Evolutionary conservation across 1,284 basidiomycete species (phyloP).

Genomic region (Volvariella volvacea): DNA sequence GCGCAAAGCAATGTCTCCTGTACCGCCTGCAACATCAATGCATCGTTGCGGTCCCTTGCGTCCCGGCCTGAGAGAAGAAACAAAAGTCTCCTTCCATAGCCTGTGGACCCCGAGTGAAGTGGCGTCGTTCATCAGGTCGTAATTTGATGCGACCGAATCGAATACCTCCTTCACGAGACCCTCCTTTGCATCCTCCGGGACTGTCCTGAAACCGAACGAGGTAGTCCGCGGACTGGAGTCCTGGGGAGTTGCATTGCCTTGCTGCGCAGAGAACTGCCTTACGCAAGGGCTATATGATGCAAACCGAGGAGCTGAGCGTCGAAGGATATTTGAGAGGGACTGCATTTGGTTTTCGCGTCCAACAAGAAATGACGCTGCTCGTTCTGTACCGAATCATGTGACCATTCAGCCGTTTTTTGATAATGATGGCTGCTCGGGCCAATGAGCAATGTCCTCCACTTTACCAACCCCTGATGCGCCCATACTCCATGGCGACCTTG

Average conservation of each 20-base stretch:
- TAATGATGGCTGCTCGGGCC: no score
- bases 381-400: no score
- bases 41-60: constrained; percentile 67
- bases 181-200: constrained; percentile 77
- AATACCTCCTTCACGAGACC: constrained; percentile 86
- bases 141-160: constrained; percentile 91
- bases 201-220: constrained; percentile 90
- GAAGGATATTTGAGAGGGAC: constrained; percentile 11
- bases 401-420: no score
- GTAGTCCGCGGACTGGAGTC: constrained; percentile 41
- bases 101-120: constrained; percentile 96
- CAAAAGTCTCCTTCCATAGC: constrained; percentile 95
- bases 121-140: constrained; percentile 99
- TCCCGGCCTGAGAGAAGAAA: constrained; percentile 77
- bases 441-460: no score
- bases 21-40: constrained; percentile 97
- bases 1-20: constrained; percentile 94
- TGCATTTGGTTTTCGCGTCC: constrained; percentile 8
- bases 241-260: constrained; percentile 4
- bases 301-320: constrained; percentile 8
- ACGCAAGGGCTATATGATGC: neutral
- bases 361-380: no score
- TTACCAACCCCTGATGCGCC: no score
- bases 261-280: neutral
- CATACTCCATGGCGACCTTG: no score